phyloP scores from a whole-genome alignment of 192 early-diverging fungal genomes.

The Coemansia reversa region DNA sequence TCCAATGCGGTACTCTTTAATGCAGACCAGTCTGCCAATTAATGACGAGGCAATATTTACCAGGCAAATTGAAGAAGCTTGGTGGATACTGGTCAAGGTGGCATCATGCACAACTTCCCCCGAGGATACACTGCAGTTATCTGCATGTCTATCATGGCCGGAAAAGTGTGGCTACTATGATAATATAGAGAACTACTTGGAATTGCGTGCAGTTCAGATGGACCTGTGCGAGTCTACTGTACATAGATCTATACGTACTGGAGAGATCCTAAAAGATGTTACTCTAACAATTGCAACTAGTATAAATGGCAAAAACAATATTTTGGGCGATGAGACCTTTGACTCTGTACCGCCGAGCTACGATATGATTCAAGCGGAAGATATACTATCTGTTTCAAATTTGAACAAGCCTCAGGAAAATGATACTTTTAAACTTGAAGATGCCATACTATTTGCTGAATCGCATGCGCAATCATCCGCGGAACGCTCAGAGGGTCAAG shows the following conservation, averaged over 20 bases:
- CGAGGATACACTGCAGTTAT: conserved; percentile 22
- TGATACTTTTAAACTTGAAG: not conserved
- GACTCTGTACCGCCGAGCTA: not conserved
- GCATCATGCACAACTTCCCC: conserved; percentile 28
- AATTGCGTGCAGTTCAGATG: conserved; percentile 23
- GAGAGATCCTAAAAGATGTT: conserved; percentile 18
- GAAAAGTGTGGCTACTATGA: conserved; percentile 10
- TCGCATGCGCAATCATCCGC: not conserved
- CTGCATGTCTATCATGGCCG: conserved; percentile 30
- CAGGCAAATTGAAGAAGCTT: conserved; percentile 28
- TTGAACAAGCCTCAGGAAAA: too few species aligned
- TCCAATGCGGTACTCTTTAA: conserved; percentile 19
- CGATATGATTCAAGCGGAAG: conserved; percentile 7
- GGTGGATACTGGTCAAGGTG: conserved; percentile 37
- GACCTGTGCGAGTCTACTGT: conserved; percentile 31
- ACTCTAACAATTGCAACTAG: conserved; percentile 13
- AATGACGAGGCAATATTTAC: conserved; percentile 42
- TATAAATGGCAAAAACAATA: not conserved
- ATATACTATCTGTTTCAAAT: not conserved
- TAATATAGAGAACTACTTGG: conserved; percentile 6
- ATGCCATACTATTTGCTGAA: not conserved
- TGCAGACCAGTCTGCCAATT: conserved; percentile 21
- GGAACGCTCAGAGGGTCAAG: not conserved
- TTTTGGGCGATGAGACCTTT: not conserved
- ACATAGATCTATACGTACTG: conserved; percentile 27